phyloP scores from a whole-genome alignment of 768 basidiomycete genomes.

The Myochromella boudieri region DNA sequence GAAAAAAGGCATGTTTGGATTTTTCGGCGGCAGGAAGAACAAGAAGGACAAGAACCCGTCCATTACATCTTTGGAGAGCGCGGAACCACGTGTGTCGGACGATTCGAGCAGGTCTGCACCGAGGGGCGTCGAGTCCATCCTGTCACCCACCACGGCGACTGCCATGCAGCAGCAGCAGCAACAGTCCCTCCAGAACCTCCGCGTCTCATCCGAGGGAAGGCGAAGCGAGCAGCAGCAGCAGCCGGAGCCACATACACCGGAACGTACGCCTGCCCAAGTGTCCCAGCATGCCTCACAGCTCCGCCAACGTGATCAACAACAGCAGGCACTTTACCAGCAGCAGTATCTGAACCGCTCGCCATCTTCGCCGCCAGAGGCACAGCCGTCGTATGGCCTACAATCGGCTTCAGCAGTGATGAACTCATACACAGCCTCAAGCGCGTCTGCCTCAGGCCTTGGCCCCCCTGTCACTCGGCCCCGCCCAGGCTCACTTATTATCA shows the following conservation, averaged over 20 bases:
- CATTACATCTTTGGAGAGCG: constrained; percentile 52
- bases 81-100: constrained; percentile 51
- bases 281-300: constrained; percentile 71
- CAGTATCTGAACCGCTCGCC: constrained; percentile 89
- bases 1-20: constrained; percentile 71
- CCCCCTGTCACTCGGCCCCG: constrained; percentile 58
- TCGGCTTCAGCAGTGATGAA: constrained; percentile 68
- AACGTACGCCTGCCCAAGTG: constrained; percentile 38
- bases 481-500: constrained; percentile 76
- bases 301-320: constrained; percentile 85
- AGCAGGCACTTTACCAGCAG: constrained; percentile 82
- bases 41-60: constrained; percentile 71
- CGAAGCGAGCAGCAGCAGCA: constrained; percentile 22
- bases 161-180: constrained; percentile 63
- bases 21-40: constrained; percentile 76
- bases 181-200: constrained; percentile 27
- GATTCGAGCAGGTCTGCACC: constrained; percentile 61
- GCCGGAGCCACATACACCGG: constrained; percentile 26
- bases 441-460: constrained; percentile 44
- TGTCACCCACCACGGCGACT: constrained; percentile 52
- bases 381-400: constrained; percentile 74
- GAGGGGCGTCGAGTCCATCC: constrained; percentile 32
- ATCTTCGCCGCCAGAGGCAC: constrained; percentile 71
- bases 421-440: constrained; percentile 29
- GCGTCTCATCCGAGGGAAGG: constrained; percentile 29